A percentile compares a stretch with the other conserved stretches of the same genome.
Conservation (phyloP, 208 protist genomes). For the Wallacemonas sp. region DNA sequence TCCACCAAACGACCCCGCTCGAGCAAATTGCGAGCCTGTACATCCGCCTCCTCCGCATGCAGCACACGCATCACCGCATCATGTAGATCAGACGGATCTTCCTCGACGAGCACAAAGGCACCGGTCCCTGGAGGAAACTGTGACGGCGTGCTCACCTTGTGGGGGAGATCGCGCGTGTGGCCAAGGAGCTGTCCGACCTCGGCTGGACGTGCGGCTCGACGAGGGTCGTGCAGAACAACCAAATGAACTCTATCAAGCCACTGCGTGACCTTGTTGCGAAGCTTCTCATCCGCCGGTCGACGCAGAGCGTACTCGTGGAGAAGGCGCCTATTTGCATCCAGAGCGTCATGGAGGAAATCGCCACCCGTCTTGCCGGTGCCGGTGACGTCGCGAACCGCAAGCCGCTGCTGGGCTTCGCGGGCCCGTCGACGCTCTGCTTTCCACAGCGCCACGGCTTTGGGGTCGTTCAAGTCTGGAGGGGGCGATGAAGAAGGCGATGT, state of each 20-base stretch:
- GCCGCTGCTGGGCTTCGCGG: neutral
- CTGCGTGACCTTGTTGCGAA: slow-evolving; percentile 42
- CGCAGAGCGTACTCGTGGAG: slow-evolving; percentile 24
- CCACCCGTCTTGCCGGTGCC: slow-evolving; percentile 3
- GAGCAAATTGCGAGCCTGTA: slow-evolving; percentile 34
- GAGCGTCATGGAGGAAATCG: slow-evolving; percentile 6
- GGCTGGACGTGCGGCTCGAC: slow-evolving; percentile 10
- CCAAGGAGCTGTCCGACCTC: too few species aligned
- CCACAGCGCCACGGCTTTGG: slow-evolving; percentile 1
- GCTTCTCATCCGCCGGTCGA: slow-evolving; percentile 27
- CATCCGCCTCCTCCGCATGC: slow-evolving; percentile 36
- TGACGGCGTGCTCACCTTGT: too few species aligned
- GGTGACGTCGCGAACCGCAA: neutral
- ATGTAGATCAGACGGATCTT: slow-evolving; percentile 44
- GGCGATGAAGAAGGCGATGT: neutral
- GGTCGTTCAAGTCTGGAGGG: neutral
- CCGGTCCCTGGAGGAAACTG: too few species aligned
- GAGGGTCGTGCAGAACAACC: slow-evolving; percentile 22
- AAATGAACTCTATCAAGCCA: slow-evolving; percentile 53
- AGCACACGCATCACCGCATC: slow-evolving; percentile 33
- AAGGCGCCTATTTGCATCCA: slow-evolving; percentile 9
- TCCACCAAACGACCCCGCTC: slow-evolving; percentile 28
- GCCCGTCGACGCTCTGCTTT: neutral
- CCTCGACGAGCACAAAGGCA: slow-evolving; percentile 21
- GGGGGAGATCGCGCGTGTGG: neutral